A percentile compares a stretch with the other conserved stretches of the same genome.
phyloP scores from a whole-genome alignment of 192 early-diverging fungal genomes.

The Backusella macrospora region DNA sequence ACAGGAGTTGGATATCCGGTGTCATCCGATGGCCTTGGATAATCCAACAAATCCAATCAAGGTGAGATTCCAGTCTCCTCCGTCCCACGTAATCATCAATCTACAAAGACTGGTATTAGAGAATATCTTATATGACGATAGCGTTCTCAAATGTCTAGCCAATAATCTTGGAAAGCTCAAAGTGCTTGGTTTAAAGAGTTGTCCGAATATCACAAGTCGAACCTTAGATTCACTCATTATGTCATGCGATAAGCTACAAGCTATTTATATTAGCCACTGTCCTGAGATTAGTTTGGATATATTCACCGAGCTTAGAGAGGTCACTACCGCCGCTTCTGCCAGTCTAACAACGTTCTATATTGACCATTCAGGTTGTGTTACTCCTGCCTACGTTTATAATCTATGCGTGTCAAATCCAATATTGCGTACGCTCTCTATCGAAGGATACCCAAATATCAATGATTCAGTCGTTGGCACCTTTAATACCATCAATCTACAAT shows the following conservation, averaged over 20 bases:
- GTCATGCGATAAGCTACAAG: background rate
- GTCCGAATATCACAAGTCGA: background rate
- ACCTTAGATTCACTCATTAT: background rate
- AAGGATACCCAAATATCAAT: background rate
- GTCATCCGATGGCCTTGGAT: background rate
- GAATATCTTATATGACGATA: background rate
- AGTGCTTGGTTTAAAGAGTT: slow-evolving; percentile 7
- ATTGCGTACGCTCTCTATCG: background rate
- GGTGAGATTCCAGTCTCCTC: background rate
- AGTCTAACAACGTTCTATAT: background rate
- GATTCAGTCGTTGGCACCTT: background rate
- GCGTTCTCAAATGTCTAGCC: background rate
- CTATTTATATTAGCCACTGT: background rate
- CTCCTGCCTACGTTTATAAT: background rate
- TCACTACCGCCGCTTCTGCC: background rate
- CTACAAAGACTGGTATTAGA: background rate
- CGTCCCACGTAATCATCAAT: background rate
- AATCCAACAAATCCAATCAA: background rate
- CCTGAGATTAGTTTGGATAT: background rate
- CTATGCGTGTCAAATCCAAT: background rate
- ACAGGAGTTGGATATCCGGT: background rate
- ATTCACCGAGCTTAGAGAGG: background rate
- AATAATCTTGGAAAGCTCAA: background rate
- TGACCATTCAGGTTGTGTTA: background rate
- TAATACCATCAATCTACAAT: background rate